These are phyloP conservation scores for Podaxis sp. DNA, from an alignment of 768 basidiomycete genomes.

Conservation along the genomic window DNA sequence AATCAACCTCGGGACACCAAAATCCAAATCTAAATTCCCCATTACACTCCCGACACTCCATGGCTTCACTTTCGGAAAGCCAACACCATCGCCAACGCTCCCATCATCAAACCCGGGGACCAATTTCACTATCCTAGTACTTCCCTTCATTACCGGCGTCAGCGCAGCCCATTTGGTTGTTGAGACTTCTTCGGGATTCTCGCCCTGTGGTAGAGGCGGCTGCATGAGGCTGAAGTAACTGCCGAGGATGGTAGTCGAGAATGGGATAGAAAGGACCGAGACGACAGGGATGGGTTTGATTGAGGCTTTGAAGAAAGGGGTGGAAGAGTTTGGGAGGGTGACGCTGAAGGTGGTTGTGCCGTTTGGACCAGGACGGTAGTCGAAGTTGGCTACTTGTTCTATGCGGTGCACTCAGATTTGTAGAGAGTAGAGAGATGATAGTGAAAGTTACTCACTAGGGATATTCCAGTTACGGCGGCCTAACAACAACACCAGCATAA, in stretches of 20 bases:
- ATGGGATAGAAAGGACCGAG: conserved; percentile 23
- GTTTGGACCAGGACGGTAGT: conserved; percentile 20
- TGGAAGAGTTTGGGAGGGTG: conserved; percentile 18
- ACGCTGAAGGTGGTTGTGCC: conserved; percentile 27
- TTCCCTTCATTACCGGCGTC: conserved; percentile 1
- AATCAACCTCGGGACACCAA: conserved; percentile 1
- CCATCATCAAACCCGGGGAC: conserved; percentile 13
- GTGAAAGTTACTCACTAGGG: conserved; percentile 25
- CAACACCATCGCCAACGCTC: conserved; percentile 13
- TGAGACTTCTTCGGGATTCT: conserved; percentile 5
- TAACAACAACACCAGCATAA: conserved; percentile 5
- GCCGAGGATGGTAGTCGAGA: conserved; percentile 21
- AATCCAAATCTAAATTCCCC: conserved; percentile 6
- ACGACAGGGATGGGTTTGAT: conserved; percentile 26
- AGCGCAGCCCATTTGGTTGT: conserved; percentile 12
- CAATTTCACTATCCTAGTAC: not conserved
- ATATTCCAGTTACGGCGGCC: conserved; percentile 37
- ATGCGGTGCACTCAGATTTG: not conserved
- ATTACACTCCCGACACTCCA: conserved; percentile 4
- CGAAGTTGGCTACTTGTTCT: conserved; percentile 33
- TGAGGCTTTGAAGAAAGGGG: conserved; percentile 32
- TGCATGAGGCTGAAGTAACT: conserved; percentile 6
- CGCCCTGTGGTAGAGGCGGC: conserved; percentile 3
- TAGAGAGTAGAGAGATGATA: not conserved
- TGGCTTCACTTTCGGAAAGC: conserved; percentile 10